Evolutionary conservation across 441 rosid species (phyloP).

Genomic region (Gossypium laxum): DNA sequence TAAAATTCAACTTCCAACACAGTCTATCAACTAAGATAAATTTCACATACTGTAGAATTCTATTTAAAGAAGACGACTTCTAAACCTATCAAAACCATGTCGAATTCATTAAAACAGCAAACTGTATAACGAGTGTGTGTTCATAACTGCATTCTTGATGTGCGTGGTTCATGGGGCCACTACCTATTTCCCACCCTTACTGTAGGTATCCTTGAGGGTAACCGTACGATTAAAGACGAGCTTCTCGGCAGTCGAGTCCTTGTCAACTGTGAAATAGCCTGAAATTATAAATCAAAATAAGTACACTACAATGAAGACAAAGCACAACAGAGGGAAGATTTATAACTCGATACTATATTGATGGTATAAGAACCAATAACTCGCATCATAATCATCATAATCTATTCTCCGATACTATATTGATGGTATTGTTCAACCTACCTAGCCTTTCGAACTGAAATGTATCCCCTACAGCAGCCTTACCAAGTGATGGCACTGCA

Average conservation of each 20-base stretch:
- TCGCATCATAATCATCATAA: background rate
- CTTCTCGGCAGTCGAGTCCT: slow-evolving; percentile 59
- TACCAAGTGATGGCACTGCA: slow-evolving; percentile 50
- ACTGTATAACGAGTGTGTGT: slow-evolving; percentile 13
- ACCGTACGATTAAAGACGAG: slow-evolving; percentile 78
- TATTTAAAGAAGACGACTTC: background rate
- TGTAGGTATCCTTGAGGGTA: slow-evolving; percentile 62
- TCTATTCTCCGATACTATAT: background rate
- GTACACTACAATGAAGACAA: background rate
- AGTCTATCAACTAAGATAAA: background rate
- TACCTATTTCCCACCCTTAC: slow-evolving; percentile 44
- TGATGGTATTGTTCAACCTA: background rate
- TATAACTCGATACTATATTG: background rate
- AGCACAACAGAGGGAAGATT: background rate
- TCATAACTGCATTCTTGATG: background rate
- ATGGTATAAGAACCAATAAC: background rate
- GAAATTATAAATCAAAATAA: slow-evolving; percentile 19
- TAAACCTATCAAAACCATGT: background rate
- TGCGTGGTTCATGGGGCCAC: background rate
- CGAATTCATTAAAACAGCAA: background rate
- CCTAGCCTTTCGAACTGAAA: slow-evolving; percentile 95
- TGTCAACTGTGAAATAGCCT: slow-evolving; percentile 74
- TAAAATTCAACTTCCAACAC: background rate
- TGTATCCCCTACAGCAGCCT: slow-evolving; percentile 51
- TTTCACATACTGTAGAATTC: background rate